Evolutionary conservation across 176 grass and related monocot species (phyloP).

Genomic region (Musa acuminata): DNA sequence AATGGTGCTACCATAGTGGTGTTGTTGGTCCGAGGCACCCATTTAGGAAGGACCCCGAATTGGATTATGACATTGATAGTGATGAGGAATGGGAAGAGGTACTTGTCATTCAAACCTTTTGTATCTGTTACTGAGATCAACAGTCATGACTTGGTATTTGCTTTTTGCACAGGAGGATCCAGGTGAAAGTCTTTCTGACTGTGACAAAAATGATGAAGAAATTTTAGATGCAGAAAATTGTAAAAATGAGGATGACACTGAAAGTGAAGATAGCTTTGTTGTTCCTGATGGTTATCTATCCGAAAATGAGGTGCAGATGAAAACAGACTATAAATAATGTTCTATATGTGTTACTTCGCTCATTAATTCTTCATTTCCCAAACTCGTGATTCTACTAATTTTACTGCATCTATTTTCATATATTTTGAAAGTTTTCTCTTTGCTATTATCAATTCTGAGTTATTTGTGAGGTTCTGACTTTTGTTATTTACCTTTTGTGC

Average conservation of each 20-base stretch:
- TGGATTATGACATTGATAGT: slow-evolving; percentile 92
- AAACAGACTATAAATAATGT: background rate
- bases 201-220: slow-evolving; percentile 81
- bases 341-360: background rate
- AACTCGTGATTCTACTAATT: background rate
- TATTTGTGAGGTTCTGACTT: background rate
- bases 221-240: slow-evolving; percentile 10
- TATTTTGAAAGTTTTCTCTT: background rate
- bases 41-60: slow-evolving; percentile 78
- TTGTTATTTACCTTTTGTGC: background rate
- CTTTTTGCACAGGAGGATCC: slow-evolving; percentile 70
- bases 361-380: background rate
- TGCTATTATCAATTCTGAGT: too few species aligned
- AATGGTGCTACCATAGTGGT: slow-evolving; percentile 22
- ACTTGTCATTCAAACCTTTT: slow-evolving; percentile 3
- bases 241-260: slow-evolving; percentile 24
- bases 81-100: slow-evolving; percentile 99
- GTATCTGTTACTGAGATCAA: slow-evolving; percentile 1
- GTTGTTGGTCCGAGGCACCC: slow-evolving; percentile 71
- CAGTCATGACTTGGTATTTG: background rate
- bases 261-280: slow-evolving; percentile 87
- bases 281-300: slow-evolving; percentile 95
- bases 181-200: slow-evolving; percentile 95
- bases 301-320: slow-evolving; percentile 61
- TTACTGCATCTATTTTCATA: background rate